Conservation (phyloP, 164 flowering plant genomes). For the Kalanchoe fedtschenkoi region DNA sequence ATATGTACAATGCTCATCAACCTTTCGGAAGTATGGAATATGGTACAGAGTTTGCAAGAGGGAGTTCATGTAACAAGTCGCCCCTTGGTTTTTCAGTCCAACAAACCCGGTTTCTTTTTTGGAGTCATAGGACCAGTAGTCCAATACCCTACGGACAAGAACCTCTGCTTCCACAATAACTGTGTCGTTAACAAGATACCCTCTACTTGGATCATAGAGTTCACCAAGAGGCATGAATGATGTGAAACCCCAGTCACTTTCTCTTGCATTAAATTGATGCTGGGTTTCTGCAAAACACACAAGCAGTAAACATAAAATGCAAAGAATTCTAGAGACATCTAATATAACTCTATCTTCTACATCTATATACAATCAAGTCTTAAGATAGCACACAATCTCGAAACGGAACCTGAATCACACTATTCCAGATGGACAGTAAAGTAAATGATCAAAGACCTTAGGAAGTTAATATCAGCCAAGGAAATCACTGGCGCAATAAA, state of each 20-base stretch:
- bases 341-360: neutral
- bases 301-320: neutral
- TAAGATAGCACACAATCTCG: neutral
- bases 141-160: slow-evolving; percentile 27
- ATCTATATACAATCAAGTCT: neutral
- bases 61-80: slow-evolving; percentile 35
- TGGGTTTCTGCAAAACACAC: slow-evolving; percentile 56
- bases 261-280: slow-evolving; percentile 78
- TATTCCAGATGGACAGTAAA: neutral
- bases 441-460: neutral
- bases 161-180: slow-evolving; percentile 74
- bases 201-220: slow-evolving; percentile 67
- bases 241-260: slow-evolving; percentile 92
- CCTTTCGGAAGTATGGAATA: slow-evolving; percentile 32
- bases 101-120: slow-evolving; percentile 34
- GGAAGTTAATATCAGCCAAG: too few species aligned
- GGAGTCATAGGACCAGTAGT: slow-evolving; percentile 26
- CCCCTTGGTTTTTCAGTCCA: slow-evolving; percentile 33
- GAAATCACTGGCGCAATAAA: neutral
- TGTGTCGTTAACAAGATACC: slow-evolving; percentile 66
- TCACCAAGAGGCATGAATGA: slow-evolving; percentile 89
- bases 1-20: neutral
- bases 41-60: slow-evolving; percentile 27
- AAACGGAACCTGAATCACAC: neutral
- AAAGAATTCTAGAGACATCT: neutral